Conservation (phyloP, 768 basidiomycete genomes). For the Serendipita vermifera region DNA sequence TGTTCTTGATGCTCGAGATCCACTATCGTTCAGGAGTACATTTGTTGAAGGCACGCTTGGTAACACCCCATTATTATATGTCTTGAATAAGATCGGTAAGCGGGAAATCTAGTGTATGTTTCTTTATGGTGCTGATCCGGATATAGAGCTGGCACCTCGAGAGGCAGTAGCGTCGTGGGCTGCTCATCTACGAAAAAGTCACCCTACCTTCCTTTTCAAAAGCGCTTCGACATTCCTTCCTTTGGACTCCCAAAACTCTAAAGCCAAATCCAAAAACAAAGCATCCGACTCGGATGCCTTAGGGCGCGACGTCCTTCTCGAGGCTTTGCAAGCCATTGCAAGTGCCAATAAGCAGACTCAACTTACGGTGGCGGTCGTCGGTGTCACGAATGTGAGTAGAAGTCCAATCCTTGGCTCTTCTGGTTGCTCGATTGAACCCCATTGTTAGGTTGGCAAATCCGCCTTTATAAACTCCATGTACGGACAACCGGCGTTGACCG, state of each 20-base stretch:
- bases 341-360: conserved; percentile 34
- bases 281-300: conserved; percentile 43
- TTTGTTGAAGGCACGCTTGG: conserved; percentile 43
- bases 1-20: conserved; percentile 78
- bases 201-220: conserved; percentile 60
- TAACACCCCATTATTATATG: conserved; percentile 43
- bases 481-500: conserved; percentile 35
- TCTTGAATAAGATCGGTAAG: conserved; percentile 82
- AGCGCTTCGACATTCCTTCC: conserved; percentile 58
- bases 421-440: neutral
- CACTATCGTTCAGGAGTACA: conserved; percentile 51
- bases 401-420: conserved; percentile 1
- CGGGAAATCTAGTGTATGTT: conserved; percentile 14
- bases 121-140: conserved; percentile 9
- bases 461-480: conserved; percentile 70
- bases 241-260: conserved; percentile 19
- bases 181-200: conserved; percentile 39
- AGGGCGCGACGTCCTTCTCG: conserved; percentile 42
- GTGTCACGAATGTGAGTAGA: conserved; percentile 61
- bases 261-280: conserved; percentile 36
- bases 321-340: conserved; percentile 36
- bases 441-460: conserved; percentile 62
- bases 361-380: conserved; percentile 64
- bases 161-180: conserved; percentile 66
- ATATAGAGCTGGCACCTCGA: conserved; percentile 61